These are phyloP conservation scores for Phycomyces blakesleeanus DNA, from an alignment of 192 early-diverging fungal genomes.

Conservation along the genomic window DNA sequence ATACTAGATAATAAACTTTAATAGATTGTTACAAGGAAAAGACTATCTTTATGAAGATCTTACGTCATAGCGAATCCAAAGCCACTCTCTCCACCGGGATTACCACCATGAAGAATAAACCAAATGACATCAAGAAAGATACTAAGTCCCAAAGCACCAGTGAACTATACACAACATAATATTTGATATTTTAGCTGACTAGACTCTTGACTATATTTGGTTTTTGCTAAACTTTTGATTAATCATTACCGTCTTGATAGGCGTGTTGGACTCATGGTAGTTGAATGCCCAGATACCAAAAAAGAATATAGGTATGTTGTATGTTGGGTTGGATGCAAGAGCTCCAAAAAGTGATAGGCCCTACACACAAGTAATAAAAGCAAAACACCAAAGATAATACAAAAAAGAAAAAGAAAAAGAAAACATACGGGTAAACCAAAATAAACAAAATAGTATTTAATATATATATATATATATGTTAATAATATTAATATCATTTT, in stretches of 20 bases:
- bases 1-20: conserved; percentile 26
- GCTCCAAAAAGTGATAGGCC: conserved; percentile 43
- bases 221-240: background rate
- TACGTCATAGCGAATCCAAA: conserved; percentile 32
- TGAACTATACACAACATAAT: conserved; percentile 36
- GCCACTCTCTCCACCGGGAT: conserved; percentile 40
- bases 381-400: background rate
- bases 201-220: background rate
- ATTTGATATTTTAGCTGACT: background rate
- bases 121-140: conserved; percentile 46
- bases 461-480: background rate
- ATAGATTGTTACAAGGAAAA: background rate
- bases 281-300: conserved; percentile 52
- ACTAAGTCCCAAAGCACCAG: conserved; percentile 42
- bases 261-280: conserved; percentile 46
- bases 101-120: conserved; percentile 38
- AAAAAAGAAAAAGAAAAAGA: background rate
- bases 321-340: conserved; percentile 41
- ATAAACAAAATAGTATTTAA: background rate
- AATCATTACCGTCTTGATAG: conserved; percentile 50
- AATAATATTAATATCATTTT: background rate
- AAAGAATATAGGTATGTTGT: conserved; percentile 51
- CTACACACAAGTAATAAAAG: conserved; percentile 20
- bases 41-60: conserved; percentile 3
- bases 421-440: background rate